Evolutionary conservation across 2,329 filamentous ascomycete species (phyloP).

Genomic region (Nothomitra cinnamomea): DNA sequence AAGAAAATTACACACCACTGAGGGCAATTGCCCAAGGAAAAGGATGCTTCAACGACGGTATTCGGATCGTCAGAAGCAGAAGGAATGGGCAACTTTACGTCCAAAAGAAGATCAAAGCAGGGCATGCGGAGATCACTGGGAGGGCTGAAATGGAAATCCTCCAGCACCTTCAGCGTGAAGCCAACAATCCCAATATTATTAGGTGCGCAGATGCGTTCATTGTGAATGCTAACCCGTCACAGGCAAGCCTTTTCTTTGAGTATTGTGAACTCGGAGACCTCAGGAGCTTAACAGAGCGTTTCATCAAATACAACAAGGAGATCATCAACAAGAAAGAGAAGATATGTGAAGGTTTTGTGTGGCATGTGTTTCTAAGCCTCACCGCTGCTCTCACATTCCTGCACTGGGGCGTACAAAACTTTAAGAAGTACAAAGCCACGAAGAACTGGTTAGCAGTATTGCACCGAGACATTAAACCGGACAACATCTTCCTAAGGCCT

Average conservation of each 20-base stretch:
- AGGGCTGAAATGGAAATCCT: slow-evolving; percentile 3
- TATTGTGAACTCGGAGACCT: not conserved
- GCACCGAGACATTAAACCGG: slow-evolving; percentile 4
- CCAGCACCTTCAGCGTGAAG: not conserved
- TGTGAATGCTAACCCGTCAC: not conserved
- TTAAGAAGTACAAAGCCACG: no score
- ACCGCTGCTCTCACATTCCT: not conserved
- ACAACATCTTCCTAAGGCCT: slow-evolving; percentile 3
- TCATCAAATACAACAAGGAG: no score
- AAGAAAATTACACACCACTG: not conserved
- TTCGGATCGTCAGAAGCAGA: not conserved
- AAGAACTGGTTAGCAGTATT: not conserved
- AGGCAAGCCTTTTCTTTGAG: not conserved
- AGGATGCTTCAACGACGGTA: slow-evolving; percentile 3
- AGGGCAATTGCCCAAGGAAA: not conserved
- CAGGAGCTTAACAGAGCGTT: not conserved
- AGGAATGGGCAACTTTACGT: not conserved
- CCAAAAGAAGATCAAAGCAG: not conserved
- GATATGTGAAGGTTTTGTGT: slow-evolving; percentile 2
- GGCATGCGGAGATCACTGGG: not conserved
- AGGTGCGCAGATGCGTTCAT: slow-evolving; percentile 3
- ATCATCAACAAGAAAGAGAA: no score
- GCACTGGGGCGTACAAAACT: not conserved
- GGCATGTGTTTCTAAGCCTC: slow-evolving; percentile 1
- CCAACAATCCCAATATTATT: not conserved